Evolutionary conservation across 371 early-diverging fungal genomes (phyloP), one percentile per base, ranked within the genome.

Genomic region (Basidiobolus heterosporus): DNA sequence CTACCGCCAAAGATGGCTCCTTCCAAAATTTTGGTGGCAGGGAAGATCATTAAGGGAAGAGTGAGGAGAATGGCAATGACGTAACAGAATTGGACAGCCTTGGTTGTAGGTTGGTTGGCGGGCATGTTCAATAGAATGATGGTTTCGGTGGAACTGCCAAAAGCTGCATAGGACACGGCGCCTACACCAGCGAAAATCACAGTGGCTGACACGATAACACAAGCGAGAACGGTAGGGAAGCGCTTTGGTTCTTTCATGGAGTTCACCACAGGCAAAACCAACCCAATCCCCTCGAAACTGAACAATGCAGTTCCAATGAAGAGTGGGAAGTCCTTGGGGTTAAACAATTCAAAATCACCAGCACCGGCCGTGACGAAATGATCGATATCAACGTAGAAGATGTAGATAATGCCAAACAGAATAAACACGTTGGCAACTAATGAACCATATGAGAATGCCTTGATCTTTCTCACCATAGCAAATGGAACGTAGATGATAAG

Each of bases 381-480:
- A 57, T 68, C 65, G 51, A 85, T 52, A 52, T 90, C 90, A 57
- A 80, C 81, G 39, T 74, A 79, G 48, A 86, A 80, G 30, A 92
- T 62, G 59, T 91, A 92, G 11, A 68, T 38, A 7, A 92, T 64
- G 23, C 94, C 93, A 19, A 67, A 56, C 9, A 91, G 64, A 41
- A 94, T 94, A 44, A 91, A 74, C 17, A 75, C 71, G 59, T 92
- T 91, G 22, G 91, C 90, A n/a, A 91, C 55, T 13, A 93, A 59
- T 0, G 89, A 80, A 14, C 86, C 79, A 18, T 81, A 67, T 0
- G 85, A 79, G 43, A 94, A 70, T 54, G 78, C 72, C 49, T 85
- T 75, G 58, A 94, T 88, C 51, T 82, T 79, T 30, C 93, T 78
- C 46, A 94, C 78, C 53, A 86, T 60, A 0, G 88, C 82, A 45